Evolutionary conservation across 345 rosid genomes (phyloP), one percentile per base, ranked within the genome.

Genomic region (Bruguiera parviflora): DNA sequence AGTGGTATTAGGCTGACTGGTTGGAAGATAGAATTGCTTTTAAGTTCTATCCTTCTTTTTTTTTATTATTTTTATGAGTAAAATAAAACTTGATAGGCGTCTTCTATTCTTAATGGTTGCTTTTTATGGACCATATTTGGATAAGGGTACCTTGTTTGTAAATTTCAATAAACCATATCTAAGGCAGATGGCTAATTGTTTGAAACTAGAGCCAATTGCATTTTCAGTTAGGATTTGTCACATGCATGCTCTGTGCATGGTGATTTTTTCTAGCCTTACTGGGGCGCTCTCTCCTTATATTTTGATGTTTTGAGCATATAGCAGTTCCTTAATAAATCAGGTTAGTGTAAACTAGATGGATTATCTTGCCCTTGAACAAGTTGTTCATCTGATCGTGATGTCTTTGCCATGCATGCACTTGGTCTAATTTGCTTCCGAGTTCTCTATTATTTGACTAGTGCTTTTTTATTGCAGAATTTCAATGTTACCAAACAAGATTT

Each of bases 401-500:
- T 43, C 49, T 24, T n/a, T 55, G 24, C 9, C 5, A 16, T 22
- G 29, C 22, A 5, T 13, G 8, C 8, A 25, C 15, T 59, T 16
- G 19, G 25, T n/a, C 5, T 53, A 27, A 28, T 25, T 37, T 24
- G 21, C 33, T 55, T 32, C 1, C 4, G 7, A 21, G 19, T 28
- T 58, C n/a, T 11, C 9, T 8, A 49, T 9, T 59, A 20, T 33
- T 39, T 65, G 49, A 77, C 27, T 29, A 58, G 32, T 46, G 31
- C 57, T 58, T 71, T 81, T 65, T 64, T 52, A 33, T 57, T 80
- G 72, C 79, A 94, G 98, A 88, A 81, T 53, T 86, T 91, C 64
- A 94, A 94, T 67, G 79, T 88, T 63, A 91, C 79, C 74, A 75
- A 35, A 62, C 87, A 77, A 72, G 97, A 84, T 59, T 81, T 94